Evolutionary conservation across 768 basidiomycete genomes (phyloP).

Genomic region (Xanthoconium stramineum): DNA sequence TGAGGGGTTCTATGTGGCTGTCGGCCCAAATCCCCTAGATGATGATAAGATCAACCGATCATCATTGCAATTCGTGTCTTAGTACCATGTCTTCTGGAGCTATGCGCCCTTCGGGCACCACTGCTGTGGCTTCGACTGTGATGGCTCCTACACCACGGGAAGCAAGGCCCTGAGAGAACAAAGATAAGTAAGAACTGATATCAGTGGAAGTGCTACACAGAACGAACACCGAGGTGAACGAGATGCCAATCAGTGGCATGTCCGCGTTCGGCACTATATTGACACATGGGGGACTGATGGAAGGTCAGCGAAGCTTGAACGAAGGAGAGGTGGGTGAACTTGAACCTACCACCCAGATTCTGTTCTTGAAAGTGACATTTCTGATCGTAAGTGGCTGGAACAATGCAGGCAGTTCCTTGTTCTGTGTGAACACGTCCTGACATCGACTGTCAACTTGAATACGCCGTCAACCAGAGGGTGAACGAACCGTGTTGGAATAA

Average conservation of each 20-base stretch:
- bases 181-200: neutral
- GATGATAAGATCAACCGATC: neutral
- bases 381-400: slow-evolving; percentile 66
- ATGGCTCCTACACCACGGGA: slow-evolving; percentile 70
- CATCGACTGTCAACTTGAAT: neutral
- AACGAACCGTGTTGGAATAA: slow-evolving; percentile 24
- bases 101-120: slow-evolving; percentile 73
- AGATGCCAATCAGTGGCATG: slow-evolving; percentile 83
- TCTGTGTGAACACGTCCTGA: slow-evolving; percentile 43
- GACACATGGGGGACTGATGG: slow-evolving; percentile 72
- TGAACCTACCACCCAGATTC: slow-evolving; percentile 56
- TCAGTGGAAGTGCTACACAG: neutral
- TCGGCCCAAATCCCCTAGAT: slow-evolving; percentile 70
- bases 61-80: neutral
- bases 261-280: slow-evolving; percentile 72
- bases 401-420: slow-evolving; percentile 49
- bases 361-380: slow-evolving; percentile 66
- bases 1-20: slow-evolving; percentile 66
- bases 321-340: neutral
- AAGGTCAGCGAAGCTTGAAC: neutral
- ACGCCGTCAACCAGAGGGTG: neutral
- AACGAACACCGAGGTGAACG: slow-evolving; percentile 64
- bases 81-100: slow-evolving; percentile 68
- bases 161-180: slow-evolving; percentile 50
- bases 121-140: slow-evolving; percentile 70